These are phyloP conservation scores for Neoboletus magnificus DNA, from an alignment of 768 basidiomycete species.

Conservation along the genomic window DNA sequence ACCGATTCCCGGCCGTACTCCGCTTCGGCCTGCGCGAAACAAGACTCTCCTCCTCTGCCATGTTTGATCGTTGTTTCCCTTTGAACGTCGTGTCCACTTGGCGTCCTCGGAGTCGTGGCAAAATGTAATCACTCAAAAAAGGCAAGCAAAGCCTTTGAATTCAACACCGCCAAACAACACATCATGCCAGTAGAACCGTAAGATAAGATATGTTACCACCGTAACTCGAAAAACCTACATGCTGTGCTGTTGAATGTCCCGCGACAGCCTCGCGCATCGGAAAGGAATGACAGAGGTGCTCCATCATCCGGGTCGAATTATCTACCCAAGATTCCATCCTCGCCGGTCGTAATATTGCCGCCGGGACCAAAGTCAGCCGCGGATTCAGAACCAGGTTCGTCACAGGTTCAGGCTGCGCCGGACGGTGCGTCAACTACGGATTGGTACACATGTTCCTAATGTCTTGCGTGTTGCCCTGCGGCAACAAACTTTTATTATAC, in stretches of 20 bases:
- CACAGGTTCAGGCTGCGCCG: too few relatives aligned
- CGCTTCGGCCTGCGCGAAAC: constrained; percentile 60
- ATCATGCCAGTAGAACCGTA: too few relatives aligned
- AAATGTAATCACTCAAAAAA: neutral
- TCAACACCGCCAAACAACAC: constrained; percentile 15
- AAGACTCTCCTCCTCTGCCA: constrained; percentile 27
- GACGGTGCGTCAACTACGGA: neutral
- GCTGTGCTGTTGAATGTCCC: too few relatives aligned
- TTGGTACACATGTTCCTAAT: neutral
- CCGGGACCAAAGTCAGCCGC: neutral
- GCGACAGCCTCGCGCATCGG: too few relatives aligned
- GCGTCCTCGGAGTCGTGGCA: neutral
- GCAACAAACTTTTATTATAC: neutral
- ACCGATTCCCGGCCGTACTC: constrained; percentile 81
- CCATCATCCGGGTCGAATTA: too few relatives aligned
- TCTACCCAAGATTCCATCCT: neutral
- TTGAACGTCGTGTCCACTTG: neutral
- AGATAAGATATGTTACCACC: too few relatives aligned
- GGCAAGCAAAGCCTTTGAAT: constrained; percentile 10
- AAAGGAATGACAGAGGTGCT: too few relatives aligned
- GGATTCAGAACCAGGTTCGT: neutral
- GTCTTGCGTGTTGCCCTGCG: neutral
- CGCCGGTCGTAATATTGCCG: too few relatives aligned
- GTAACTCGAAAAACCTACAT: too few relatives aligned
- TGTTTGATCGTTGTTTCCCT: neutral